phyloP scores from a whole-genome alignment of 805 yeast species.

The Alloascoidea africana region DNA sequence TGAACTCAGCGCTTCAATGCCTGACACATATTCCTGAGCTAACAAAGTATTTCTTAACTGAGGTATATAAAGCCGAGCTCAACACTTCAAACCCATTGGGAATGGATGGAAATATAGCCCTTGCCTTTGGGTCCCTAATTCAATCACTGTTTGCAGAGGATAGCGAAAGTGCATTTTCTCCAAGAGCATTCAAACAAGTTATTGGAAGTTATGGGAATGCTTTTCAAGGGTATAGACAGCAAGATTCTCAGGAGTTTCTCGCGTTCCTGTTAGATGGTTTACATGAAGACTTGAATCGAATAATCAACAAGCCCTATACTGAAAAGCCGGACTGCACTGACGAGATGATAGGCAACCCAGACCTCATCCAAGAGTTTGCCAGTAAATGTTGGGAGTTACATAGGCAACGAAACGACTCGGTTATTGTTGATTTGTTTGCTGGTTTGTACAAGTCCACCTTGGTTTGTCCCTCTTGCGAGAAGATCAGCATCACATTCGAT shows the following conservation, averaged over 20 bases:
- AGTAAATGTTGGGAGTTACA: conserved; percentile 69
- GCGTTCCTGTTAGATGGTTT: conserved; percentile 79
- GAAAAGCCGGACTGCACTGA: conserved; percentile 73
- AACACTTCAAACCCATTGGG: conserved; percentile 77
- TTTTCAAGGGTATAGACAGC: conserved; percentile 76
- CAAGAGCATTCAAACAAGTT: conserved; percentile 63
- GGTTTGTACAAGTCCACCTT: conserved; percentile 86
- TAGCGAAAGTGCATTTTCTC: conserved; percentile 27
- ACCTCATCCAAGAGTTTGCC: conserved; percentile 44
- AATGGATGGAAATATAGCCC: conserved; percentile 67
- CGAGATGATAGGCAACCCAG: conserved; percentile 36
- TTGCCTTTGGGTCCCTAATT: conserved; percentile 56
- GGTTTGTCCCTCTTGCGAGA: conserved; percentile 71
- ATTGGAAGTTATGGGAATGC: conserved; percentile 67
- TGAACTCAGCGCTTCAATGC: conserved; percentile 92
- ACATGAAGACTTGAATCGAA: conserved; percentile 85
- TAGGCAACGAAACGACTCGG: conserved; percentile 67
- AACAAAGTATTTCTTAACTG: conserved; percentile 54
- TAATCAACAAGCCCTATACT: conserved; percentile 67
- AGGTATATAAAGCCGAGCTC: conserved; percentile 46
- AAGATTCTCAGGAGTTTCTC: conserved; percentile 86
- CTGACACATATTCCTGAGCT: conserved; percentile 76
- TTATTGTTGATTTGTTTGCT: conserved; percentile 72
- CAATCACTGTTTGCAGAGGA: conserved; percentile 34
- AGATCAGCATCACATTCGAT: conserved; percentile 79